Percentiles rank a stretch among this genome's conserved stretches.
Evolutionary conservation across 1,284 basidiomycete genomes (phyloP).

Genomic region (Cerrena zonata): DNA sequence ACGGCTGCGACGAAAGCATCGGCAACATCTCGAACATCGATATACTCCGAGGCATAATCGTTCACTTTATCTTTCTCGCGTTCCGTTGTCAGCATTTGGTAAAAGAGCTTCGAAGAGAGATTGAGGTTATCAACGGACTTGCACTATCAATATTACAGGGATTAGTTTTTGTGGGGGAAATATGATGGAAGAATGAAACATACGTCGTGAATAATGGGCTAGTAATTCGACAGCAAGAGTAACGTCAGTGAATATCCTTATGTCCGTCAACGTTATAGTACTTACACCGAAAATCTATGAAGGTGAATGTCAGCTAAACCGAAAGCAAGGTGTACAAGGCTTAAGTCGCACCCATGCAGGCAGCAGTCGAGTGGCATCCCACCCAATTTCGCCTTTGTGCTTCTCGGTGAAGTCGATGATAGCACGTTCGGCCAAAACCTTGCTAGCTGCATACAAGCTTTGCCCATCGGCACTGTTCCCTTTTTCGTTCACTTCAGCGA

Average conservation of each 20-base stretch:
- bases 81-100: constrained; percentile 2
- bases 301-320: background rate
- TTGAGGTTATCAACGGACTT: constrained; percentile 12
- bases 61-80: constrained; percentile 10
- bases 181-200: background rate
- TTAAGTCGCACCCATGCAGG: constrained; percentile 10
- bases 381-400: constrained; percentile 41
- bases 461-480: constrained; percentile 39
- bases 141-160: constrained; percentile 4
- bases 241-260: background rate
- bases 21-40: constrained; percentile 60
- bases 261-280: no score
- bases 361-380: constrained; percentile 33
- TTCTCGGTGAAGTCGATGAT: constrained; percentile 45
- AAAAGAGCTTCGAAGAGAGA: constrained; percentile 12
- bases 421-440: constrained; percentile 67
- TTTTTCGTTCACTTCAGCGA: constrained; percentile 47
- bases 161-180: background rate
- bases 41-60: constrained; percentile 16
- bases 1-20: constrained; percentile 51
- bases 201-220: constrained; percentile 6
- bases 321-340: background rate
- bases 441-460: constrained; percentile 54
- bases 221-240: background rate
- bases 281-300: background rate